These are phyloP conservation scores for Sporisorium scitamineum DNA, from an alignment of 1,284 basidiomycete species.

Conservation along the genomic window DNA sequence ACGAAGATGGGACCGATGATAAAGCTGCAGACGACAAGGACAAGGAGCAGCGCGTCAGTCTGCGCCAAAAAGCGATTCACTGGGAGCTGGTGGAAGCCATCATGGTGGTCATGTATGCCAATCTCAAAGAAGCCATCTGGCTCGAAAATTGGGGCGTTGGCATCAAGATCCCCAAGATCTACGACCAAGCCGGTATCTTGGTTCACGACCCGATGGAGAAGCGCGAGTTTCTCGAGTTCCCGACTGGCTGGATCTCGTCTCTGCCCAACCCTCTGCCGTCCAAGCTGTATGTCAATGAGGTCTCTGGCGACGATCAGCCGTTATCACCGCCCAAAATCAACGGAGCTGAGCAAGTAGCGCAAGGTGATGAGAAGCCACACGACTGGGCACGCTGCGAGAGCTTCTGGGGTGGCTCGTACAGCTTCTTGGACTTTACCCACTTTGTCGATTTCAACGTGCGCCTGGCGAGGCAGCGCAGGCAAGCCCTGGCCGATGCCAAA, in stretches of 20 bases:
- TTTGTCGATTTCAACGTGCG: conserved; percentile 47
- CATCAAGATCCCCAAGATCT: conserved; percentile 50
- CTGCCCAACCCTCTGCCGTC: conserved; percentile 14
- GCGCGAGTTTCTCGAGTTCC: conserved; percentile 37
- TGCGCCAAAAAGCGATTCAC: conserved; percentile 45
- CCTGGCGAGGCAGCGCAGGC: conserved; percentile 29
- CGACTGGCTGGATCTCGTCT: conserved; percentile 40
- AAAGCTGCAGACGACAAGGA: background rate
- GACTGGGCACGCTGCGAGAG: conserved; percentile 59
- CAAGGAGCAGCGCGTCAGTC: conserved; percentile 5
- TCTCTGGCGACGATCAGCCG: background rate
- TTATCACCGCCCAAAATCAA: conserved; percentile 4
- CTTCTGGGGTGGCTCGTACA: conserved; percentile 51
- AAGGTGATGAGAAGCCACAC: conserved; percentile 44
- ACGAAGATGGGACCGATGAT: background rate
- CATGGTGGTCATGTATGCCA: conserved; percentile 58
- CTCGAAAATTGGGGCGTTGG: conserved; percentile 53
- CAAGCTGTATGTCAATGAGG: conserved; percentile 9
- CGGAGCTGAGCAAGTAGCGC: background rate
- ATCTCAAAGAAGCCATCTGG: conserved; percentile 52
- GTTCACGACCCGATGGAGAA: conserved; percentile 39
- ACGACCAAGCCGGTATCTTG: conserved; percentile 20
- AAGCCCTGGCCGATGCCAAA: conserved; percentile 3
- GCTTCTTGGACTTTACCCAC: conserved; percentile 52
- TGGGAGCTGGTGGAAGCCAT: conserved; percentile 57